These are phyloP conservation scores for Cyclotella atomus DNA, from an alignment of 108 stramenopile genomes.

Conservation along the genomic window DNA sequence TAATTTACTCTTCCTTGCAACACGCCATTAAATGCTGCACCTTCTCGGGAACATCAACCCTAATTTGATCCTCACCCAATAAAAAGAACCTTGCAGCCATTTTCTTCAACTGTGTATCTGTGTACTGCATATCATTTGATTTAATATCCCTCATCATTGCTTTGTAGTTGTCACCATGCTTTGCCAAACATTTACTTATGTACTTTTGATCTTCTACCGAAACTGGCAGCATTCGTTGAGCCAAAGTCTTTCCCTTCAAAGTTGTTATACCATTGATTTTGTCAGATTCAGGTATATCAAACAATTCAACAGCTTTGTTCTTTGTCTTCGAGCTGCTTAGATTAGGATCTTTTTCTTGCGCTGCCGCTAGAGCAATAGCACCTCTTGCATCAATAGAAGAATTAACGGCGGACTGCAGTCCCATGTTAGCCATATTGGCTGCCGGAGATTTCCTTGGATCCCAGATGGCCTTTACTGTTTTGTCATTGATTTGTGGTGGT, in stretches of 20 bases:
- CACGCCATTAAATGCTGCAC: slow-evolving; percentile 51
- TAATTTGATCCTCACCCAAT: slow-evolving; percentile 61
- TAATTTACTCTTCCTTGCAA: slow-evolving; percentile 8
- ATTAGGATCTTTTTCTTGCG: slow-evolving; percentile 29
- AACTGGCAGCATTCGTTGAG: slow-evolving; percentile 56
- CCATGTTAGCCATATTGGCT: slow-evolving; percentile 68
- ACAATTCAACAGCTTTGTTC: slow-evolving; percentile 69
- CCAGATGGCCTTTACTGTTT: slow-evolving; percentile 62
- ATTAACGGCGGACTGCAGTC: slow-evolving; percentile 64
- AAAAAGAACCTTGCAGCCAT: slow-evolving; percentile 75
- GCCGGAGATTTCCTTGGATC: slow-evolving; percentile 68
- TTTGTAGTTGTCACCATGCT: slow-evolving; percentile 75
- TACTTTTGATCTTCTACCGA: slow-evolving; percentile 76
- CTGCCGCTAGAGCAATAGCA: slow-evolving; percentile 15
- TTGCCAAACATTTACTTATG: slow-evolving; percentile 71
- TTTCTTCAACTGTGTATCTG: slow-evolving; percentile 68
- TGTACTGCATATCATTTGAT: slow-evolving; percentile 83
- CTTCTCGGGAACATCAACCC: slow-evolving; percentile 69
- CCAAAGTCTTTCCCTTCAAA: slow-evolving; percentile 45
- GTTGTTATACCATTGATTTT: slow-evolving; percentile 39
- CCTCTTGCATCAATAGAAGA: slow-evolving; percentile 33
- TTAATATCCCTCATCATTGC: slow-evolving; percentile 79
- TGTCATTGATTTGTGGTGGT: slow-evolving; percentile 62
- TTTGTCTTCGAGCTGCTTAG: not conserved
- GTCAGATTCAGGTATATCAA: slow-evolving; percentile 85